Base-by-base conservation (phyloP, 306 rosid genomes). In the Corylus avellana region DNA sequence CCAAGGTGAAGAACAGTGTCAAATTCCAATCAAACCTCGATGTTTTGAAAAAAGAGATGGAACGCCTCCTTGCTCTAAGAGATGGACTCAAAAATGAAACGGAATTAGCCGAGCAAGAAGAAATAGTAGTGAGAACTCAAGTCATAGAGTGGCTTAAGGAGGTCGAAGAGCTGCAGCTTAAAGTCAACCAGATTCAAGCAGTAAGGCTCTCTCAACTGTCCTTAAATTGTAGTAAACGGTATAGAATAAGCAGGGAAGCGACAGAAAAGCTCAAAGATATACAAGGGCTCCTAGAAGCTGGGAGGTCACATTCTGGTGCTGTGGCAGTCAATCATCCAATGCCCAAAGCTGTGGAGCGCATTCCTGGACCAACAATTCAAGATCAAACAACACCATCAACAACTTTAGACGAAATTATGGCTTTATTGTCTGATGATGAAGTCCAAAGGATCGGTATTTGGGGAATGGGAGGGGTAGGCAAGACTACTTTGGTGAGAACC, bases 391-490 rank as follows among this genome's bases (percentile, higher is more conserved):
- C 78, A 10, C 46, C 74, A 12, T 72, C 78, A 0, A 73, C 39
- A 44, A 18, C 47, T 37, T 48, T 79, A 62, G 67, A 46, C 9
- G 9, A 72, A 55, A 51, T 48, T 9, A 22, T 73, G 72, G 16
- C 0, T 64, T 0, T 63, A 11, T 42, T 79, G 74, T 17, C 10
- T 14, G 74, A 73, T 16, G 66, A 63, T 0, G 51, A 4, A 22
- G n/a, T 50, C 5, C 67, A 3, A 12, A 73, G 74, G 32, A 73
- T 79, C 27, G 78, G 78, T 16, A 76, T 79, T 12, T 79, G 82
- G 78, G 78, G 82, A 7, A 50, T 79, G 74, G 78, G 73, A 11
- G 78, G 83, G 51, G 74, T 63, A 2, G 83, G 83, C 7, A 79
- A 79, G 74, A 79, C 78, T n/a, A 79, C 83, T 0, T 13, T 79